Evolutionary conservation across 73 alveolate species (phyloP).

Genomic region (Uronychia binucleata): DNA sequence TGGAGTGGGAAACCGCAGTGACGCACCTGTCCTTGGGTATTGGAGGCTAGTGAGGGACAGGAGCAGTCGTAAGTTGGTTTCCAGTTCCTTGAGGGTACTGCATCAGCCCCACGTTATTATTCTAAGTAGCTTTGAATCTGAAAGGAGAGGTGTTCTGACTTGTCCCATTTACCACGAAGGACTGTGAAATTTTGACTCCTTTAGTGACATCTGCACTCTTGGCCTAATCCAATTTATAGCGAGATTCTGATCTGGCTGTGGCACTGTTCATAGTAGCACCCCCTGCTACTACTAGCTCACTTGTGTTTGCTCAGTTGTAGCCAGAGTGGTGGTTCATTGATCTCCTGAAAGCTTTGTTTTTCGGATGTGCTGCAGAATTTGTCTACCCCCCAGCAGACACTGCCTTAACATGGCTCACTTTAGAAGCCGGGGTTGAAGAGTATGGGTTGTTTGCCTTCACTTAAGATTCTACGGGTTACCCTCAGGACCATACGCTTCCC

Average conservation of each 20-base stretch:
- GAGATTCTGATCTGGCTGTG: neutral
- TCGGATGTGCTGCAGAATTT: neutral
- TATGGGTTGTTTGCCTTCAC: neutral
- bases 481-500: neutral
- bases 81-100: neutral
- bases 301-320: neutral
- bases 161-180: neutral
- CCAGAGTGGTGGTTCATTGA: neutral
- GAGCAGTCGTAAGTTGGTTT: neutral
- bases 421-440: neutral
- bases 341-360: neutral
- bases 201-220: too few relatives aligned
- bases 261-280: neutral
- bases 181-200: too few relatives aligned
- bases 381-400: neutral
- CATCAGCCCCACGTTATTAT: neutral
- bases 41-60: neutral
- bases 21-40: neutral
- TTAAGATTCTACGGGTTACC: neutral
- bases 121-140: neutral
- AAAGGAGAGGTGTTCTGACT: neutral
- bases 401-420: neutral
- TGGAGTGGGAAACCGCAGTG: neutral
- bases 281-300: neutral
- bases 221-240: neutral